Percentiles rank a stretch among this genome's conserved stretches.
Evolutionary conservation across 2,329 filamentous ascomycete genomes (phyloP).

Genomic region (Onygena corvina): DNA sequence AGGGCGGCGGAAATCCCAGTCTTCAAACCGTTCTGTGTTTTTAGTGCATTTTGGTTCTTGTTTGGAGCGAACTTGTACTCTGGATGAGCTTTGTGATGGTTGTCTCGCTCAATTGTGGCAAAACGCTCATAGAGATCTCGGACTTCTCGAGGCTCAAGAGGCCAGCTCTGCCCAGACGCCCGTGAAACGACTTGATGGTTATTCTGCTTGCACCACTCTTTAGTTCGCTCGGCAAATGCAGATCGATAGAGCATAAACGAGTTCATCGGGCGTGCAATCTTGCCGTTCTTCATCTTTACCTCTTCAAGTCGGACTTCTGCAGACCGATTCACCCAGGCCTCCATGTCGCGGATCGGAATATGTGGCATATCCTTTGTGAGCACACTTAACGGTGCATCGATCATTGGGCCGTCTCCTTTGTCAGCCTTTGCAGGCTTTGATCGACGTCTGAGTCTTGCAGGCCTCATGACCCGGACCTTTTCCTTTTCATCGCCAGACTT

Average conservation of each 20-base stretch:
- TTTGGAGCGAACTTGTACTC: conserved; percentile 88
- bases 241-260: conserved; percentile 97
- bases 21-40: background rate
- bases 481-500: conserved; percentile 5
- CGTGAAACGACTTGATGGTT: conserved; percentile 90
- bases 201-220: conserved; percentile 66
- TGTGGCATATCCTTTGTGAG: conserved; percentile 18
- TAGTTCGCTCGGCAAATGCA: conserved; percentile 76
- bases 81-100: conserved; percentile 75
- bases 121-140: conserved; percentile 64
- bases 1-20: conserved; percentile 19
- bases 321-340: conserved; percentile 62
- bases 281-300: conserved; percentile 58
- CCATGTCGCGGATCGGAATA: conserved; percentile 64
- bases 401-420: conserved; percentile 9
- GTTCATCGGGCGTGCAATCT: conserved; percentile 88
- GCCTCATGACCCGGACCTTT: conserved; percentile 16
- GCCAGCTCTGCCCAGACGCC: conserved; percentile 79
- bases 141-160: conserved; percentile 60
- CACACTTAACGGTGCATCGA: conserved; percentile 18
- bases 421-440: conserved; percentile 13
- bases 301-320: conserved; percentile 55
- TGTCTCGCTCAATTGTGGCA: conserved; percentile 68
- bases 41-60: conserved; percentile 42
- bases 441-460: conserved; percentile 16